Evolutionary conservation across 2,329 filamentous ascomycete genomes (phyloP), one percentile per base, ranked within the genome.

Genomic region (Penicillium sp.): DNA sequence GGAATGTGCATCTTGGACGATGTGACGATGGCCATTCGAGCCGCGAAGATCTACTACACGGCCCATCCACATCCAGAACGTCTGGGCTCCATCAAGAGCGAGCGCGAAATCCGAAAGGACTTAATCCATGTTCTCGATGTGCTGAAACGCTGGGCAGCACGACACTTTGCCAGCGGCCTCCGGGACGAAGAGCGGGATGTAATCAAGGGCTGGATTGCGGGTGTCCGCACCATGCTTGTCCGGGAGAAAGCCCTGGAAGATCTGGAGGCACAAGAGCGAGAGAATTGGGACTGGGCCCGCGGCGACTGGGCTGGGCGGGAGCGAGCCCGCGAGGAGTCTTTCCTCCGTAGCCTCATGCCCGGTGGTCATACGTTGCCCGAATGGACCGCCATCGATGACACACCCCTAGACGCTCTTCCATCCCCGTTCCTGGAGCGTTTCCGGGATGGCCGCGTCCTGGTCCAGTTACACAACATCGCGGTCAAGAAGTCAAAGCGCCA

Each of bases 41-140:
- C 94, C 1, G 95, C 95, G 54, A 96, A 96, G 78, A 89, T 96
- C 69, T 99, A 98, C 79, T 98, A 99, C 77, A 97, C 93, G 0
- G 86, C 92, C 4, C 95, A 98, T 73, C 90, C 96, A 70, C 84
- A 93, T 55, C 92, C 93, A 1, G 89, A 95, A 67, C 88, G 91
- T 39, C 82, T 98, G 17, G 91, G 95, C 70, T 81, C 89, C 31
- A 96, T 98, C 77, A 93, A 91, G 75, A 88, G 91, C 0, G 95
- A 99, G 75, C 91, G 89, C 63, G 85, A 90, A 65, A 89, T 99
- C 50, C 88, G 95, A 43, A 83, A 89, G 53, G 94, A 98, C 69
- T 81, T 98, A 8, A 85, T 96, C 42, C 85, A 87, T 58, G 91
- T 96, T 43, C 88, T 99, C 75, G 95, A 99, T 67, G 88, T 96